Evolutionary conservation across 2,329 filamentous ascomycete genomes (phyloP), one percentile per base, ranked within the genome.

Genomic region (Claviceps digitariae): DNA sequence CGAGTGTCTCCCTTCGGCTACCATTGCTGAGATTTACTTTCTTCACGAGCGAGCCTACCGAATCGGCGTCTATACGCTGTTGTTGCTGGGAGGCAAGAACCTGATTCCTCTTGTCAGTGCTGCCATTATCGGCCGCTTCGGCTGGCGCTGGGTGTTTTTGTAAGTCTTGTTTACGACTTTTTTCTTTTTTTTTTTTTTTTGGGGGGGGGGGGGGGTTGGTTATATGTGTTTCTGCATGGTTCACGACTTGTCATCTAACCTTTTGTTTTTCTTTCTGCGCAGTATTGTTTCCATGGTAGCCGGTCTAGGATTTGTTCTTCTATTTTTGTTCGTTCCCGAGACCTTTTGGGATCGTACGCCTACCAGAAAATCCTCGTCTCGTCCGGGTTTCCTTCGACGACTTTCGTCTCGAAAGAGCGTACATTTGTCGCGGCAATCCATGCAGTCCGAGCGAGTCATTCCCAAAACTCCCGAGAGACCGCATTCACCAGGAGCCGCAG

Each of bases 21-120:
- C 90, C 0, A 91, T 97, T 62, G 90, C 90, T 3, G 91, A 97
- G 67, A 96, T 97, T 56, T 97, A 90, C 72, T 96, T 95, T 64
- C 74, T 97, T 21, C 91, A 97, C 62, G 91, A 97, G 69, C 79
- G 91, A 56, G 91, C 91, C 0, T 97, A 90, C 65, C 84, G 91
- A 4, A 82, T 97, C 46, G 93, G 93, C 10, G 90, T 97, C 25
- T 97, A 97, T 64, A 96, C 90, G 0, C 70, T 97, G 21, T 73
- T 97, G 6, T 75, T 97, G 13, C 77, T 97, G 0, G 87, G 90
- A 15, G 90, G 90, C 50, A 96, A 96, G 74, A 97, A 96, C 60
- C 66, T 97, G 57, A 77, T 95, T 4, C 91, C 91, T 0, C 72
- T 96, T 25, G 83, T 94, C 25, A 94, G 88, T 65, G 91, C 91